Percentiles rank a stretch among this genome's conserved stretches.
Conservation (phyloP, 1,284 basidiomycete genomes). For the Paramarasmius palmivorus region DNA sequence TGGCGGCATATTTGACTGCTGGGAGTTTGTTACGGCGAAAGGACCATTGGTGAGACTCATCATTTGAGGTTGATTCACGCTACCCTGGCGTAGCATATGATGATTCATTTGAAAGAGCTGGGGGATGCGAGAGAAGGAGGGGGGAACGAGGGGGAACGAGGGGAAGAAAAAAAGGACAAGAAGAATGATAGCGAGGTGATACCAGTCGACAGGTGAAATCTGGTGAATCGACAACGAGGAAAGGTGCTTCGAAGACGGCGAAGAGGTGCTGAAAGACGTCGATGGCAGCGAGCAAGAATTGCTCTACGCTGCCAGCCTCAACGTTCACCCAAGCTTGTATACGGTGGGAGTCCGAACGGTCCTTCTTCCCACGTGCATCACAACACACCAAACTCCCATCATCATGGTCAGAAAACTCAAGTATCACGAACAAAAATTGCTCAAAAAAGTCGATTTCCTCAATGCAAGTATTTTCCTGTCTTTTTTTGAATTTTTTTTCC, state of each 20-base stretch:
- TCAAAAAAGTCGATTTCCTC: conserved; percentile 95
- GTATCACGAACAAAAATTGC: conserved; percentile 90
- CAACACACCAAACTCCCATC: conserved; percentile 4
- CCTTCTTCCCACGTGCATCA: conserved; percentile 6
- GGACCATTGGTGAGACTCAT: background rate
- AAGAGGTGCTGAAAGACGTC: conserved; percentile 8
- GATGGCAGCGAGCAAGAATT: conserved; percentile 6
- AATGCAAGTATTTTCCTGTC: conserved; percentile 54
- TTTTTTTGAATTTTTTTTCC: background rate
- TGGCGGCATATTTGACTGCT: conserved; percentile 38
- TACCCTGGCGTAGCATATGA: conserved; percentile 38
- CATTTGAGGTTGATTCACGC: conserved; percentile 39
- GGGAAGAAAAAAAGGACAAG: conserved; percentile 17
- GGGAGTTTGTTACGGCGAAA: conserved; percentile 39
- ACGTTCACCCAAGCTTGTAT: conserved; percentile 1
- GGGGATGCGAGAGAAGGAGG: conserved; percentile 11
- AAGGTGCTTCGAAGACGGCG: background rate
- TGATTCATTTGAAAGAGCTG: conserved; percentile 30
- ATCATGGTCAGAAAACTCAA: conserved; percentile 87
- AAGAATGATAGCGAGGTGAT: conserved; percentile 17
- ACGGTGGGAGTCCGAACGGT: background rate
- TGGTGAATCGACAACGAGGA: conserved; percentile 1
- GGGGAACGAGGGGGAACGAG: conserved; percentile 9
- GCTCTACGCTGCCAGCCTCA: conserved; percentile 5
- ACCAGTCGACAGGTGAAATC: conserved; percentile 7